These are phyloP conservation scores for Didymella arachidicola DNA, from an alignment of 2,329 filamentous ascomycete genomes.

Conservation along the genomic window DNA sequence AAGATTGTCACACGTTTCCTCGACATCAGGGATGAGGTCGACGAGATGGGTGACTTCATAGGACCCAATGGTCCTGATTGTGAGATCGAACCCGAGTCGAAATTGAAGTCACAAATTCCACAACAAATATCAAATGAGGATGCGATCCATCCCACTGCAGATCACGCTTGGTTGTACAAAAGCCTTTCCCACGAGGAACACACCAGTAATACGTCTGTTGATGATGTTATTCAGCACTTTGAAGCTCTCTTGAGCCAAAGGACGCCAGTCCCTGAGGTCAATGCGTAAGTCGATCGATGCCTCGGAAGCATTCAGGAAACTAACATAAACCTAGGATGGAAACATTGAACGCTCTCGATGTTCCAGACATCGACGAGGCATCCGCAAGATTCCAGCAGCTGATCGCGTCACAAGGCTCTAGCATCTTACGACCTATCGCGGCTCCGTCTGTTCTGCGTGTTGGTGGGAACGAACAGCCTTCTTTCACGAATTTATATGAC, in stretches of 20 bases:
- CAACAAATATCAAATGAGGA: neutral
- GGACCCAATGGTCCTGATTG: slow-evolving; percentile 35
- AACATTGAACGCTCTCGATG: slow-evolving; percentile 24
- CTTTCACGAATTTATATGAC: slow-evolving; percentile 42
- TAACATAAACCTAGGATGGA: slow-evolving; percentile 34
- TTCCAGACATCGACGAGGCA: slow-evolving; percentile 44
- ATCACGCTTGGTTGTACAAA: slow-evolving; percentile 28
- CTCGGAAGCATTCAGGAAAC: neutral
- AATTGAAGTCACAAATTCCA: slow-evolving; percentile 16
- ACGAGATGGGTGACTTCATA: slow-evolving; percentile 40
- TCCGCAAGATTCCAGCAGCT: slow-evolving; percentile 36
- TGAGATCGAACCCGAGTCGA: slow-evolving; percentile 21
- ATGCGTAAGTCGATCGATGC: slow-evolving; percentile 28
- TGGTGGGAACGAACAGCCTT: slow-evolving; percentile 15
- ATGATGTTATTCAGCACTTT: slow-evolving; percentile 23
- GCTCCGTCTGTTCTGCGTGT: slow-evolving; percentile 26
- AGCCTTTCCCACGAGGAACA: slow-evolving; percentile 17
- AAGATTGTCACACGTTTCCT: neutral
- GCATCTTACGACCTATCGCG: slow-evolving; percentile 29
- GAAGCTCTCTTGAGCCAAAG: slow-evolving; percentile 24
- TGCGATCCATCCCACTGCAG: slow-evolving; percentile 1
- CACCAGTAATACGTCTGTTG: slow-evolving; percentile 21
- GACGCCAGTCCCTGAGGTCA: neutral
- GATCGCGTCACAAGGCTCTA: neutral
- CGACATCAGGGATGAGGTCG: slow-evolving; percentile 9